Base-by-base conservation (phyloP, 768 basidiomycete species). In the Amanita inopinata region DNA sequence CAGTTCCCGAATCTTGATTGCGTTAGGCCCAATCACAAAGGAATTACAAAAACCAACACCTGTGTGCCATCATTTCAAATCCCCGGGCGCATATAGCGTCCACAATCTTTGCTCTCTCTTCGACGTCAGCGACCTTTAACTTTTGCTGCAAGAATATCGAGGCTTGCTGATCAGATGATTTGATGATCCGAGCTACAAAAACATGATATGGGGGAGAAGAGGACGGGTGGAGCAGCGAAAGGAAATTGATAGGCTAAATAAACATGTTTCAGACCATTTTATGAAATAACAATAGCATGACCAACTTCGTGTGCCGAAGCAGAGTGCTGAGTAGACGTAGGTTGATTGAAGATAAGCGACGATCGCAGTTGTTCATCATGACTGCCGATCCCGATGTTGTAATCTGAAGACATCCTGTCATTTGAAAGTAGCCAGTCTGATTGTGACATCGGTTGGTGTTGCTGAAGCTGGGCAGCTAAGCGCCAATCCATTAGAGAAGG, bases 61-160 rank as follows among this genome's bases (percentile, higher is more conserved):
- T 70, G 57, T 88, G 82, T 45, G 85, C 87, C 88, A 91, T 91
- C 88, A 90, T 90, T 57, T 91, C 88, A 48, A 84, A 86, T 1
- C 88, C 87, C 9, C 80, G 74, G 30, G 77, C 70, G 47, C 85
- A 87, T 44, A 90, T 90, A 35, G 88, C 88, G 53, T 89, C 85
- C 11, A 91, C 80, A 33, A 91, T 90, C 60, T 86, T 88, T 4
- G 71, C 73, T 2, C 88, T 70, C 56, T 90, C 87, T 38, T 79
- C 74, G 14, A 69, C 50, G 50, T 88, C 83, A 3, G 88, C 87
- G 12, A 88, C 84, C 58, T 91, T 91, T 53, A 91, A 71, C 55
- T 91, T 91, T 56, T 91, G 88, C 55, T 90, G 87, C 30, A 91
- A 67, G 54, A 91, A 91, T 40, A 90, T 90, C 10, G 85, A 88